Evolutionary conservation across 2,329 filamentous ascomycete species (phyloP), one percentile per base, ranked within the genome.

Genomic region (Fonsecaea multimorphosa): DNA sequence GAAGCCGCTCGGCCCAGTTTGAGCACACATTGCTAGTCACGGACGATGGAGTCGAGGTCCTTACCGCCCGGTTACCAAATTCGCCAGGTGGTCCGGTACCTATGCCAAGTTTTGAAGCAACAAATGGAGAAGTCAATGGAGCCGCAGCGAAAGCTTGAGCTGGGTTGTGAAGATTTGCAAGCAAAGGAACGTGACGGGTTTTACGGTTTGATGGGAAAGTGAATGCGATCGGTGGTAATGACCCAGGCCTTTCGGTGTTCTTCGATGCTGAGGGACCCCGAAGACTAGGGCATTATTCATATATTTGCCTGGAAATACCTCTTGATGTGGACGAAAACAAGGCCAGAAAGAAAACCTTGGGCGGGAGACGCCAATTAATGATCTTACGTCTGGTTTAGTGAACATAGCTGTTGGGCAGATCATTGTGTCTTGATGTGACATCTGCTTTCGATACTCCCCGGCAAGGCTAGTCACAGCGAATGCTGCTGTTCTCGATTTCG

Each of bases 1-100:
- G 95, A 58, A 91, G 90, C 78, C 84, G 87, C 76, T 97, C 93
- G 16, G 95, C 95, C 9, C 95, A 99, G 76, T 99, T 99, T 86
- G 91, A 96, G 77, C 92, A 96, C 75, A 95, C 91, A 0, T 80
- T 96, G 59, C 82, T 96, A 9, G 91, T 96, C 1, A 96, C 92
- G 0, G 91, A 93, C 74, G 86, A 90, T 71, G 92, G 92, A 1
- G 89, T 93, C 6, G 92, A 96, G 78, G 83, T 96, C 52, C 78
- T 96, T 72, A 96, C 92, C 0, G 92, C 91, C 49, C 85, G 91
- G 71, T 79, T 86, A 51, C 82, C 86, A 54, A 85, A 90, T 74
- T 94, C 91, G 27, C 92, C 92, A 1, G 92, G 92, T 66, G 92
- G 92, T 1, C 83, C 89, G 3, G 79, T 91, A 14, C 80, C 86